Evolutionary conservation across 768 basidiomycete species (phyloP), one percentile per base, ranked within the genome.

Genomic region (Amanita inopinata): DNA sequence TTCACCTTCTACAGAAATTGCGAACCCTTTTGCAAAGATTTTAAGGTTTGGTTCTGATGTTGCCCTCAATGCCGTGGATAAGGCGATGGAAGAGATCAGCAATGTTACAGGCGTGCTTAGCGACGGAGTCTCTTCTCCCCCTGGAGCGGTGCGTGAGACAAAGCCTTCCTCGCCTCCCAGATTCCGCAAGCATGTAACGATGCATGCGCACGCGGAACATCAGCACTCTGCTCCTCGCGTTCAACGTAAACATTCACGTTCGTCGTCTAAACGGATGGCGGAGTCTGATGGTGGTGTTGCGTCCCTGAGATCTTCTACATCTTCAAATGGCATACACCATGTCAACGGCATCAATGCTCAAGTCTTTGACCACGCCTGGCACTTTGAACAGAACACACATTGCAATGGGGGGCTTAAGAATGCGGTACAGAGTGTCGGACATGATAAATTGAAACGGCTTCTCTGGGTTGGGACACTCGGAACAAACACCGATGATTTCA

Each of bases 381-480:
- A 69, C 39, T 59, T 73, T 46, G 73, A 72, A 40, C 60, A 62
- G 9, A 89, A 87, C 53, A 69, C 76, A 0, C 83, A 83, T 50
- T 78, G 82, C 51, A 91, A 91, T 50, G 85, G 85, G 11, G 88
- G 88, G 7, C 66, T 91, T 38, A 82, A 83, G 55, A 92, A 92
- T 49, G 88, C 88, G 14, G 57, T 92, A 3, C 73, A 78, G 23
- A 82, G 80, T 51, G 74, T 87, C 38, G n/a, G 7, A 7, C 67
- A 70, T 30, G 68, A 72, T 8, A 64, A 82, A 35, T 64, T 72
- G 36, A 62, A 58, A 51, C 62, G 61, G 42, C 70, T 67, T 39
- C 48, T 74, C 1, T 76, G 73, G 73, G 75, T 91, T 14, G 88
- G 87, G 14, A 82, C 84, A 0, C 66, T 91, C 25, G 86, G 83